phyloP scores from a whole-genome alignment of 495 filamentous ascomycete genomes.

The Talaromyces trachyspermus region DNA sequence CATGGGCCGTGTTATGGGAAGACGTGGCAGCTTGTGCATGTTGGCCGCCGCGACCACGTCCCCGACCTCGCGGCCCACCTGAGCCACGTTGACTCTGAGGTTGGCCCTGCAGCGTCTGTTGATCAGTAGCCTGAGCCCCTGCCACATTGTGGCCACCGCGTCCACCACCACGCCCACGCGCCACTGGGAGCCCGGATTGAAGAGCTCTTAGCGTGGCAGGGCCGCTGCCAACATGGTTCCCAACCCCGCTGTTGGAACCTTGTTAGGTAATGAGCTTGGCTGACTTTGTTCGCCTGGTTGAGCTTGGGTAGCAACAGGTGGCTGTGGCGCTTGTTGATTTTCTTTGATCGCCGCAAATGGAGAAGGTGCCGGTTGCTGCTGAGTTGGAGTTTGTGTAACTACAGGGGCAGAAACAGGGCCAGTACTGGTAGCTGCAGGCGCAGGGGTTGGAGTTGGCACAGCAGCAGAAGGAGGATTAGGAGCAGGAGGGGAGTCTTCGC shows the following conservation, averaged over 20 bases:
- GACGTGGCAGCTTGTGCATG: conserved; percentile 23
- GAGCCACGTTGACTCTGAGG: conserved; percentile 27
- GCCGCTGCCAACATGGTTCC: conserved; percentile 21
- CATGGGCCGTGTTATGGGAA: conserved; percentile 18
- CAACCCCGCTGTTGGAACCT: conserved; percentile 21
- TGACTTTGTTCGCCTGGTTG: conserved; percentile 19
- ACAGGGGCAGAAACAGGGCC: conserved; percentile 18
- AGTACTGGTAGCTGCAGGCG: conserved; percentile 13
- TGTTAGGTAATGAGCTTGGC: conserved; percentile 28
- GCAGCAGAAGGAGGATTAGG: conserved; percentile 9
- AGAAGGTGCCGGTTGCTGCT: conserved; percentile 14
- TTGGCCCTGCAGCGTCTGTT: conserved; percentile 14
- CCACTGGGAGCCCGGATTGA: conserved; percentile 45
- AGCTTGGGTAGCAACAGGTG: conserved; percentile 6
- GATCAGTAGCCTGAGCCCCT: conserved; percentile 18
- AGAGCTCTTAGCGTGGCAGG: conserved; percentile 31
- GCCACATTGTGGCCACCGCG: conserved; percentile 27
- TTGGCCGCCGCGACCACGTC: conserved; percentile 40
- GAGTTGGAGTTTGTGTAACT: conserved; percentile 1
- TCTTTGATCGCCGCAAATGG: conserved; percentile 24
- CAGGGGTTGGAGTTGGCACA: conserved; percentile 14
- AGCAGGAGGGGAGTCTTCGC: conserved; percentile 20
- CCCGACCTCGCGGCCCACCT: conserved; percentile 40
- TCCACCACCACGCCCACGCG: conserved; percentile 28
- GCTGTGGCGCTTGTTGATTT: conserved; percentile 9